Evolutionary conservation across 495 filamentous ascomycete species (phyloP), one percentile per base, ranked within the genome.

Genomic region (Aspergillus ostianus): DNA sequence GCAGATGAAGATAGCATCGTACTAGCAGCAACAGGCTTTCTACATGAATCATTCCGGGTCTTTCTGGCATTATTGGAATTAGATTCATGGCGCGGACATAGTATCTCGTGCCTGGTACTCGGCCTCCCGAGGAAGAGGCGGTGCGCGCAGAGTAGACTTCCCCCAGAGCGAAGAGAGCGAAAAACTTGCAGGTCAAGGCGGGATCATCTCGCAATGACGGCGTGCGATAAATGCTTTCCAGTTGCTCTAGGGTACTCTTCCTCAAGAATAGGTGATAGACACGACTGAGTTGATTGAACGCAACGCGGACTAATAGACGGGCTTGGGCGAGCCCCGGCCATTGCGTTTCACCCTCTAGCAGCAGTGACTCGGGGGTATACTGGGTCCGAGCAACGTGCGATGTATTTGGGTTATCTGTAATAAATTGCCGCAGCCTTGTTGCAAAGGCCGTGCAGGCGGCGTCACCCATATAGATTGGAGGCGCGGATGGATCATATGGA

Each of bases 371-470:
- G 10, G 55, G 55, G 0, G 67, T 70, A 36, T 71, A 71, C 26
- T 71, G 66, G 1, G 65, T 69, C 13, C 71, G 67, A 4, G 69
- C 49, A 21, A 74, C 59, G 49, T 73, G 74, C 0, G 55, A 56
- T 12, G 64, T 65, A 0, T 64, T 58, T 15, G 60, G 57, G 23
- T 55, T 55, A 19, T 59, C 64, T 0, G 66, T 68, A 6, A 75
- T 53, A 23, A 69, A 61, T 27, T 75, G 71, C 6, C 71, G 71
- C 17, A 77, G 53, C 0, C 72, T 60, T 8, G 69, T 71, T 3
- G 71, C 72, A 53, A 75, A 74, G 21, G 72, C 72, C 2, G 72
- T 68, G 41, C 67, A 70, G 8, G 74, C 66, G 53, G 72, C 71
- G 62, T 77, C 72, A 10, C 66, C 70, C 21, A 77, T 64, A 23